These are phyloP conservation scores for Colletotrichum tofieldiae DNA, from an alignment of 2,329 filamentous ascomycete genomes.

Conservation along the genomic window DNA sequence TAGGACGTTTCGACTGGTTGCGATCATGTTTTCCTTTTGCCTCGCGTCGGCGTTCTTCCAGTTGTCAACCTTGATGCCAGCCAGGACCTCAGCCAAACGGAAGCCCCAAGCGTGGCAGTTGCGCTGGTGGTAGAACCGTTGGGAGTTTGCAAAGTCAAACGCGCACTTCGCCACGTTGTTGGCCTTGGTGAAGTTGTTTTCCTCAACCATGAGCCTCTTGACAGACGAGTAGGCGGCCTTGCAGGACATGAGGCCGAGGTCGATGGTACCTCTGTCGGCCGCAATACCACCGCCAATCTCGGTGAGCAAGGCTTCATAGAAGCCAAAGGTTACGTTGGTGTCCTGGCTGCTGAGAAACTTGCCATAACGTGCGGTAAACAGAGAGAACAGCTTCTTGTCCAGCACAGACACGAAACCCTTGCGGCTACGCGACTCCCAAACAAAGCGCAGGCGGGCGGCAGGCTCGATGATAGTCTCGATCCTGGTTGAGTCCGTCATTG, in stretches of 20 bases:
- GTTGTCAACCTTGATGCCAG: slow-evolving; percentile 54
- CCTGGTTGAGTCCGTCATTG: slow-evolving; percentile 45
- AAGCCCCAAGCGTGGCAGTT: slow-evolving; percentile 60
- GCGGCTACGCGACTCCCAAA: slow-evolving; percentile 52
- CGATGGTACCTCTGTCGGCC: slow-evolving; percentile 48
- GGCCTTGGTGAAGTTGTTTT: slow-evolving; percentile 57
- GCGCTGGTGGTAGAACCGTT: slow-evolving; percentile 58
- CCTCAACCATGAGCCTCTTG: slow-evolving; percentile 53
- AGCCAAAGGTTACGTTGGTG: slow-evolving; percentile 53
- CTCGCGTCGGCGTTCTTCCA: slow-evolving; percentile 48
- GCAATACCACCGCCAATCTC: slow-evolving; percentile 55
- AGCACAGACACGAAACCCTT: slow-evolving; percentile 56
- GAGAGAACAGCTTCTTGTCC: slow-evolving; percentile 56
- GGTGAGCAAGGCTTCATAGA: slow-evolving; percentile 58
- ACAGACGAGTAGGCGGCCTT: slow-evolving; percentile 47
- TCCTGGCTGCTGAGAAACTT: slow-evolving; percentile 45
- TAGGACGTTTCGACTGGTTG: slow-evolving; percentile 29
- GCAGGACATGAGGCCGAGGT: slow-evolving; percentile 58
- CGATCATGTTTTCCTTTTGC: slow-evolving; percentile 48
- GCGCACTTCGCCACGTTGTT: slow-evolving; percentile 60
- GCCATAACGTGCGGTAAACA: slow-evolving; percentile 55
- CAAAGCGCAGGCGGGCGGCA: slow-evolving; percentile 56
- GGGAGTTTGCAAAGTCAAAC: slow-evolving; percentile 59
- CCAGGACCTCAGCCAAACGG: slow-evolving; percentile 61
- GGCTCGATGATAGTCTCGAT: slow-evolving; percentile 55